A percentile compares a stretch with the other conserved stretches of the same genome.
Evolutionary conservation across 345 rosid species (phyloP).

Genomic region (Melaleuca alternifolia): DNA sequence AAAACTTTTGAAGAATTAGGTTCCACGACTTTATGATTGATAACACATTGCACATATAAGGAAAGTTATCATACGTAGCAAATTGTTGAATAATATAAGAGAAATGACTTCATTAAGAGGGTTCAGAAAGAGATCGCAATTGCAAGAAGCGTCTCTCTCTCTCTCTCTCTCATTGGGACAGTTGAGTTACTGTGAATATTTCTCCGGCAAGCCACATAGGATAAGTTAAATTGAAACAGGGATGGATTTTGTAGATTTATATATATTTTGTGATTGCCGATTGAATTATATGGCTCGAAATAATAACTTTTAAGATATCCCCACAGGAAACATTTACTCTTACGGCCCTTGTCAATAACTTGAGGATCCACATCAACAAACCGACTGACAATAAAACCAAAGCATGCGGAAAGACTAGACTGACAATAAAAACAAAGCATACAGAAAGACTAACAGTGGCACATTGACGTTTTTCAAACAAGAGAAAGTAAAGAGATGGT

Average conservation of each 20-base stretch:
- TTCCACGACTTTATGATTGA: neutral
- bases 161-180: neutral
- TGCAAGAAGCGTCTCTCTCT: no score
- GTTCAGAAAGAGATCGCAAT: neutral
- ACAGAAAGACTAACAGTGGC: neutral
- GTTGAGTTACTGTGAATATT: neutral
- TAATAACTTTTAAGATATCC: neutral
- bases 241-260: neutral
- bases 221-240: neutral
- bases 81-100: neutral
- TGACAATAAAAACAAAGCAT: neutral
- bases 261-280: neutral
- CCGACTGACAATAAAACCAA: no score
- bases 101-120: neutral
- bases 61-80: neutral
- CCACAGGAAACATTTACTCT: neutral
- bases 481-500: neutral
- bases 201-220: neutral
- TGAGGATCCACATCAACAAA: neutral
- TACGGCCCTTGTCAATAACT: neutral
- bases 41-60: no score
- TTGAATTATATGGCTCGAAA: neutral
- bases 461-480: neutral
- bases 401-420: no score
- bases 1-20: neutral